Conservation (phyloP, 176 grass and related monocot genomes). For the Oryza glaberrima region DNA sequence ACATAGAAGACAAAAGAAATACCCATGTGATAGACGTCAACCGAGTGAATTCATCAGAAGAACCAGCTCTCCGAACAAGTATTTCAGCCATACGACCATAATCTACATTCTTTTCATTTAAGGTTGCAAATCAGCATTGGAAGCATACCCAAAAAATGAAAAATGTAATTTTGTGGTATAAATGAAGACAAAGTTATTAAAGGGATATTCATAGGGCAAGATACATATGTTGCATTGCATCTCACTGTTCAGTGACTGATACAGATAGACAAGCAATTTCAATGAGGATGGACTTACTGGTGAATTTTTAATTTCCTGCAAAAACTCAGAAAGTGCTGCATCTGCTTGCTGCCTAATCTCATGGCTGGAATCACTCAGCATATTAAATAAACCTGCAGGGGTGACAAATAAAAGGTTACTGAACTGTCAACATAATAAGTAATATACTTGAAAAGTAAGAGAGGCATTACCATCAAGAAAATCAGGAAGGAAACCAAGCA, state of each 20-base stretch:
- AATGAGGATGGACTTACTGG: constrained; percentile 69
- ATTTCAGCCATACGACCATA: constrained; percentile 99
- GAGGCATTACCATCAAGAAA: constrained; percentile 94
- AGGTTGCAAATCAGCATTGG: constrained; percentile 36
- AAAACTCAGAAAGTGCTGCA: constrained; percentile 97
- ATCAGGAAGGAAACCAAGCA: constrained; percentile 99
- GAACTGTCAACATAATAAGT: constrained; percentile 24
- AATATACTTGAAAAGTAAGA: constrained; percentile 25
- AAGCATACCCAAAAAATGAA: constrained; percentile 22
- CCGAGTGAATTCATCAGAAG: constrained; percentile 91
- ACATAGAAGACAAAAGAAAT: constrained; percentile 42
- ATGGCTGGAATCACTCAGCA: constrained; percentile 94
- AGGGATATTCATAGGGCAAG: constrained; percentile 3
- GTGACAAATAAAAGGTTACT: constrained; percentile 29
- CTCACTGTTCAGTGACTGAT: constrained; percentile 27
- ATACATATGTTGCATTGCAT: background rate
- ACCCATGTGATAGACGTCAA: constrained; percentile 99
- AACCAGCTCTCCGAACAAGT: constrained; percentile 88
- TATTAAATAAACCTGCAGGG: constrained; percentile 91
- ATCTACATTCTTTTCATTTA: constrained; percentile 88
- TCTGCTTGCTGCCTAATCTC: constrained; percentile 99
- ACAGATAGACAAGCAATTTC: constrained; percentile 6
- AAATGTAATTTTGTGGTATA: background rate
- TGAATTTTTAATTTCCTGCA: constrained; percentile 99
- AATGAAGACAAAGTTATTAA: constrained; percentile 26